Base-by-base conservation (phyloP, 352 stramenopile species). In the Thalassiosira sp. region DNA sequence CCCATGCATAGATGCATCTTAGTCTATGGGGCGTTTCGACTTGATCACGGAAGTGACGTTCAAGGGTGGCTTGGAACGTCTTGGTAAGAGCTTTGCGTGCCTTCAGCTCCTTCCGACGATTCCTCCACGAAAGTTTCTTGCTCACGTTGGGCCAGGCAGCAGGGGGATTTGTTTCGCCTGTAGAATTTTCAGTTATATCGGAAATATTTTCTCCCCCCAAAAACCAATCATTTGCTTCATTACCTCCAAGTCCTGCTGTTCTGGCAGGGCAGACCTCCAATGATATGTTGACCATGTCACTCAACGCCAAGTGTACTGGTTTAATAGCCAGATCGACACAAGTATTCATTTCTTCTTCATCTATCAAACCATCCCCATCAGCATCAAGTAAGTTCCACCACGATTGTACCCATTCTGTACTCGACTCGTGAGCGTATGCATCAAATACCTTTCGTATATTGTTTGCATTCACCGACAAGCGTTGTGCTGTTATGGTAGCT, bases 1-100 rank as follows among this genome's bases (percentile, higher is more conserved):
- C 83, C 88, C 88, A 94, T 10, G 86, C 85, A 67, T 94, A 94
- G 40, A 91, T 87, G 61, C 86, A 92, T 46, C 88, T 62, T 16
- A 94, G 67, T 70, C 88, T 74, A 72, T 94, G 88, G 13, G 84
- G 62, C 18, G 87, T 80, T 80, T 94, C 88, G 5, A 91, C 79
- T 62, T 94, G 86, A 71, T 90, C 75, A 42, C 84, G 68, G 78
- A 92, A 94, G 48, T 90, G 82, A 48, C 67, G 68, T 25, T 63
- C 57, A 11, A 84, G 71, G 0, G 86, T 76, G 22, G 54, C 58
- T 25, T 74, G 20, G 62, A 94, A 90, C n/a, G 85, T 70, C 66
- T 87, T 84, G 8, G 48, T 67, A 5, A 92, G 62, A n/a, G 48
- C 64, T 64, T 86, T 89, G 66, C 81, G 81, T 2, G 67, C 51